Evolutionary conservation across 2,329 filamentous ascomycete genomes (phyloP), one percentile per base, ranked within the genome.

Genomic region (Colletotrichum sp.): DNA sequence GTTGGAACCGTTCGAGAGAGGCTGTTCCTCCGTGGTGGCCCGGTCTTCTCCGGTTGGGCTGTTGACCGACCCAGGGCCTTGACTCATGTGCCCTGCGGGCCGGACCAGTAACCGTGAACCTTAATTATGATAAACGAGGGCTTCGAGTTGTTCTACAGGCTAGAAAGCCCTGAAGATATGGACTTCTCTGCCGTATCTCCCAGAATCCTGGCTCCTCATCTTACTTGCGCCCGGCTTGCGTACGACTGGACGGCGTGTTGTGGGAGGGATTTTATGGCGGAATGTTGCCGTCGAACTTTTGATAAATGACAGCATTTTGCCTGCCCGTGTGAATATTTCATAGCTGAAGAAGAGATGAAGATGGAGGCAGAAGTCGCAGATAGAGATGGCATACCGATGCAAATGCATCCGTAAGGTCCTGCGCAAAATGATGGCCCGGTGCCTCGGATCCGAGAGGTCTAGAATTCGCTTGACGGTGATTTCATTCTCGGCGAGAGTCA

Each of bases 51-150:
- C 67, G 44, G 55, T 49, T 62, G 62, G 62, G 63, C 39, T 73
- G 18, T 39, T 36, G 24, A 28, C 30, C 62, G 24, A 28, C 13
- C 49, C 30, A 26, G 9, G 52, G 8, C 16, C 62, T 57, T 75
- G 72, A 75, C 69, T 75, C 72, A 63, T 55, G 52, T 66, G 32
- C 62, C 68, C 72, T 67, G 55, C 52, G 52, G 34, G 36, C 39
- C 28, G 72, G 69, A 66, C 24, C 36, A 28, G 69, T 7, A 39
- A 30, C 60, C 60, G 71, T 24, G 71, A 74, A 70, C 63, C 49
- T 39, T 67, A 67, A 32, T 39, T 18, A n/a, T 21, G 30, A 65
- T 24, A 30, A 57, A 63, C 21, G 44, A 44, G 62, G 62, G 32
- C 32, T n/a, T 67, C 34, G 36, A 44, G 49, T 5, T 32, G 24